Evolutionary conservation across 495 filamentous ascomycete genomes (phyloP), one percentile per base, ranked within the genome.

Genomic region (Hypoxylon lienhwacheense): DNA sequence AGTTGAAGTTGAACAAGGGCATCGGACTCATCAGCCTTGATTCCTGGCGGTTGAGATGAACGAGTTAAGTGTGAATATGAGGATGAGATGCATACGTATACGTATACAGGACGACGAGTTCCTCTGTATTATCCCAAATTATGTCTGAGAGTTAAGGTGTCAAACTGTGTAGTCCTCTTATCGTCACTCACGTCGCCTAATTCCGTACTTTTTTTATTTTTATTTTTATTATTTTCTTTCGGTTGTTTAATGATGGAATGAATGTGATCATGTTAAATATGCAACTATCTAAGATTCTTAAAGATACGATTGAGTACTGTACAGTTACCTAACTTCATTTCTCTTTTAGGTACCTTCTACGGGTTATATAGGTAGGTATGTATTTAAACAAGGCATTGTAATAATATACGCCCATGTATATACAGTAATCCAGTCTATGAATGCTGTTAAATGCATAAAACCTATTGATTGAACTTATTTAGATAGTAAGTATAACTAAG

Each of bases 181-280:
- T 19, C 31, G 24, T 53, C 21, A 25, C 32, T 49, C 24, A 12
- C 20, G 48, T 37, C 24, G 17, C 20, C 44, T 42, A 34, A 44
- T 54, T 31, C 2, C 19, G 22, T 10, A 31, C n/a, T 52, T 31
- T 14, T 31, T 14, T 6, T 19, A 32, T 47, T 49, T n/a, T n/a
- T 42, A 34, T 37, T 54, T 31, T 3, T 24, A 17, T 10, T 24
- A 8, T 52, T 31, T 14, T 31, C 12, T 6, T 19, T 37, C 42
- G 44, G 39, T 17, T 39, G 24, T 44, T 25, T 34, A 10, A 26
- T 16, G n/a, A 49, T 53, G 44, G 36, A 41, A 48, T 43, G 35
- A 46, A 57, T 34, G 41, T 51, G 21, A 24, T 36, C 16, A 36
- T 36, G 34, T 20, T 16, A 26, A 26, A 26, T 26, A 5, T 26